These are phyloP conservation scores for Plantago elongata DNA, from an alignment of 257 asterid species.

Conservation along the genomic window DNA sequence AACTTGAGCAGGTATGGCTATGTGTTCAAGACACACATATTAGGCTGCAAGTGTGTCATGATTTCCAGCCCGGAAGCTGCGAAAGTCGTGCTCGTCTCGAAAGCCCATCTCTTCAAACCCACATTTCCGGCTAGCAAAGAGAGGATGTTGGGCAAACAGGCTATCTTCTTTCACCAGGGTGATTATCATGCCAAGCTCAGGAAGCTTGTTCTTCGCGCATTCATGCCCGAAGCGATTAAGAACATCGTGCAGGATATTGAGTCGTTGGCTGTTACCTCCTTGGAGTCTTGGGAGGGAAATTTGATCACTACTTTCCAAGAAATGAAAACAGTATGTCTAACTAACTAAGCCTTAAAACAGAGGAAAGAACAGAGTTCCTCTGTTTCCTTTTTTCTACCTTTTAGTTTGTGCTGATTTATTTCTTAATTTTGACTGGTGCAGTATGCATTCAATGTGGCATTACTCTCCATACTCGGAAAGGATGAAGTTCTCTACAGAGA, in stretches of 20 bases:
- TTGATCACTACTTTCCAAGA: slow-evolving; percentile 66
- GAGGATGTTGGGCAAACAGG: slow-evolving; percentile 74
- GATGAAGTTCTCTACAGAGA: slow-evolving; percentile 60
- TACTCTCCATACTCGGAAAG: slow-evolving; percentile 66
- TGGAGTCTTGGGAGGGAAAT: slow-evolving; percentile 53
- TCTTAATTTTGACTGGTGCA: slow-evolving; percentile 30
- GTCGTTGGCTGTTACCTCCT: slow-evolving; percentile 32
- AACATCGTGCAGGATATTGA: slow-evolving; percentile 48
- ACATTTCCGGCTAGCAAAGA: slow-evolving; percentile 82
- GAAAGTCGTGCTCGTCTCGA: slow-evolving; percentile 52
- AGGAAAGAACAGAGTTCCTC: slow-evolving; percentile 29
- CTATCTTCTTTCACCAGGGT: slow-evolving; percentile 71
- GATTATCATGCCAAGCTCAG: slow-evolving; percentile 63
- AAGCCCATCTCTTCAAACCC: slow-evolving; percentile 71
- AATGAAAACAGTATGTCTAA: slow-evolving; percentile 63
- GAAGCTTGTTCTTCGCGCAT: slow-evolving; percentile 63
- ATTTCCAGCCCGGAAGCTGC: slow-evolving; percentile 75
- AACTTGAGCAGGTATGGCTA: slow-evolving; percentile 56
- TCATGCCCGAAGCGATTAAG: slow-evolving; percentile 63
- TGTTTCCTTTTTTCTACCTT: slow-evolving; percentile 16
- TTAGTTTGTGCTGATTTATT: slow-evolving; percentile 2
- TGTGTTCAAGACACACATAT: slow-evolving; percentile 65
- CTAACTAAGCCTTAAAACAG: not conserved
- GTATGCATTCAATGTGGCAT: slow-evolving; percentile 81
- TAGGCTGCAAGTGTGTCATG: slow-evolving; percentile 79